Evolutionary conservation across 148 eudicot species (phyloP).

Genomic region (Camellia granthamiana): DNA sequence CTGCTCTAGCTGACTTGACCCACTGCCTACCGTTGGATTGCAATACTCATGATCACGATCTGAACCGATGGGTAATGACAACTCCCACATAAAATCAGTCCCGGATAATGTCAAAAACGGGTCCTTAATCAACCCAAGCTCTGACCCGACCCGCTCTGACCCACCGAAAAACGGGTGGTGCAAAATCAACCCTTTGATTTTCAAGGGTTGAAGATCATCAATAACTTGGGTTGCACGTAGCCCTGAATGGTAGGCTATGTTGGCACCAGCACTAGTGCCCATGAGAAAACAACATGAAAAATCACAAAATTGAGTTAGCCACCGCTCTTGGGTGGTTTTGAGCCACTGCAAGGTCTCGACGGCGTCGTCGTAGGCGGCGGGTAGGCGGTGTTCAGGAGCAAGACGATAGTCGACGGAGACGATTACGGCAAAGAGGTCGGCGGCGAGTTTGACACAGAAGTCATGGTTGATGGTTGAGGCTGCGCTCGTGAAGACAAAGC

Average conservation of each 20-base stretch:
- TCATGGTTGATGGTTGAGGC: constrained; percentile 24
- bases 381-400: constrained; percentile 62
- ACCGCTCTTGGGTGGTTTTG: constrained; percentile 28
- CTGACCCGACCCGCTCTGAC: constrained; percentile 29
- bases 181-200: constrained; percentile 41
- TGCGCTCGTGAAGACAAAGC: constrained; percentile 33
- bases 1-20: constrained; percentile 7
- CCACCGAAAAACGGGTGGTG: constrained; percentile 55
- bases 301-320: constrained; percentile 39
- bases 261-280: constrained; percentile 60
- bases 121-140: constrained; percentile 21
- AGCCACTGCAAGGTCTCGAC: constrained; percentile 41
- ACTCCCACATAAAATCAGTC: constrained; percentile 50
- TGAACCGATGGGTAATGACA: constrained; percentile 40
- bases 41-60: constrained; percentile 38
- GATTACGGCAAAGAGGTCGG: constrained; percentile 26
- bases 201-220: constrained; percentile 35
- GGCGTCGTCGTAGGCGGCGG: constrained; percentile 56
- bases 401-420: constrained; percentile 50
- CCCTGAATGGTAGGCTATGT: constrained; percentile 46
- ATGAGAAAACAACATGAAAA: constrained; percentile 33
- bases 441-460: constrained; percentile 28
- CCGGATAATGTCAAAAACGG: constrained; percentile 30
- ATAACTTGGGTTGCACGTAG: constrained; percentile 22
- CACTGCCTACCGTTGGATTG: constrained; percentile 18